A percentile compares a stretch with the other conserved stretches of the same genome.
These are phyloP conservation scores for Ustilago tritici DNA, from an alignment of 1,284 basidiomycete genomes.

Conservation along the genomic window DNA sequence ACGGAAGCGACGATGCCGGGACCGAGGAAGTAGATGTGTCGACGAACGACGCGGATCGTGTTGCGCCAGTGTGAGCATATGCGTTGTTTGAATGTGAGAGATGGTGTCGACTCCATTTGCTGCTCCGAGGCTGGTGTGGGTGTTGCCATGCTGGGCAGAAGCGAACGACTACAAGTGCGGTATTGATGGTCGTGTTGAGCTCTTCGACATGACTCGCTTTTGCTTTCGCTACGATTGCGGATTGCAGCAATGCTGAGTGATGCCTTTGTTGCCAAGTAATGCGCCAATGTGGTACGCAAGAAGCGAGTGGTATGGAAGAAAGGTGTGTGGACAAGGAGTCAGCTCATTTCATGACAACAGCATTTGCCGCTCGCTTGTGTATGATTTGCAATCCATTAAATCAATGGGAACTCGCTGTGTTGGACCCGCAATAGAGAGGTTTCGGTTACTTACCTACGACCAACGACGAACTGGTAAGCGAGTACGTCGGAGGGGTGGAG, in stretches of 20 bases:
- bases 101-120: not conserved
- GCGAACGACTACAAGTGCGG: slow-evolving; percentile 4
- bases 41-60: slow-evolving; percentile 28
- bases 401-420: not conserved
- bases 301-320: not conserved
- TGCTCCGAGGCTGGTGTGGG: slow-evolving; percentile 4
- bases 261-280: not conserved
- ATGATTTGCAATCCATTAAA: not conserved
- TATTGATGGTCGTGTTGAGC: slow-evolving; percentile 3
- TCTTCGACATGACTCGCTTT: slow-evolving; percentile 12
- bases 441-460: too few relatives aligned
- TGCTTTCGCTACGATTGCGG: not conserved
- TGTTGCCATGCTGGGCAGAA: not conserved
- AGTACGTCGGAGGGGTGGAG: too few relatives aligned
- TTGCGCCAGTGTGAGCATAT: slow-evolving; percentile 17
- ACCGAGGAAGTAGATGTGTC: slow-evolving; percentile 58
- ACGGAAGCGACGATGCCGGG: slow-evolving; percentile 63
- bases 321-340: not conserved
- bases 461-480: too few relatives aligned
- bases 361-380: not conserved
- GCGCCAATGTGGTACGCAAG: not conserved
- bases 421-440: not conserved
- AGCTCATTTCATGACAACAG: not conserved
- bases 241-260: not conserved
- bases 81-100: slow-evolving; percentile 17